Percentiles rank a stretch among this genome's conserved stretches.
These are phyloP conservation scores for Zygotorulaspora sp. DNA, from an alignment of 805 yeast species.

Conservation along the genomic window DNA sequence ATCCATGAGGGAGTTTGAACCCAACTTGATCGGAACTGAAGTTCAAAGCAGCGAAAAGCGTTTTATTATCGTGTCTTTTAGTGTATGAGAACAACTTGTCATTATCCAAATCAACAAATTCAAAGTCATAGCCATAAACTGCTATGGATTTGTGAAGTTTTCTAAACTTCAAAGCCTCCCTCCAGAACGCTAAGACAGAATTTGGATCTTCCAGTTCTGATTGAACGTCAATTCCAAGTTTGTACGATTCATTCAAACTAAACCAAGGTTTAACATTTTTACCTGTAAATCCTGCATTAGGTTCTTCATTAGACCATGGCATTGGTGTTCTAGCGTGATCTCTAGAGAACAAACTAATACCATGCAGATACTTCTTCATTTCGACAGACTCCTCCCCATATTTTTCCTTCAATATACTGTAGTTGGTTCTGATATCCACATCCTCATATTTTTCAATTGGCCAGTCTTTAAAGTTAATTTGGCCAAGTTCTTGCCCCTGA, in stretches of 20 bases:
- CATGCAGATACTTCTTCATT: slow-evolving; percentile 33
- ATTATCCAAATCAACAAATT: slow-evolving; percentile 42
- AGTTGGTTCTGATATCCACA: slow-evolving; percentile 44
- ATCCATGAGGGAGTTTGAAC: slow-evolving; percentile 31
- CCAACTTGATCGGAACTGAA: slow-evolving; percentile 36
- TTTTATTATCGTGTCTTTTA: slow-evolving; percentile 36
- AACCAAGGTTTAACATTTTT: slow-evolving; percentile 48
- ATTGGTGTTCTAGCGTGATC: slow-evolving; percentile 55
- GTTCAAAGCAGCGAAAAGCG: slow-evolving; percentile 41
- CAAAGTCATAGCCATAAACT: slow-evolving; percentile 43
- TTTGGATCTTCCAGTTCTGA: slow-evolving; percentile 43
- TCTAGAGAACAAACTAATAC: slow-evolving; percentile 41
- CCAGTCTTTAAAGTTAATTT: slow-evolving; percentile 47
- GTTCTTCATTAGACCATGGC: slow-evolving; percentile 45
- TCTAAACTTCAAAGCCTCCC: slow-evolving; percentile 41
- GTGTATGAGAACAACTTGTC: slow-evolving; percentile 40
- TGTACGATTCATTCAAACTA: slow-evolving; percentile 46
- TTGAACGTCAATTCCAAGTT: slow-evolving; percentile 43
- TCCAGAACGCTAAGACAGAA: slow-evolving; percentile 46
- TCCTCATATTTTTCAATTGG: slow-evolving; percentile 48
- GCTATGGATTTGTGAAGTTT: slow-evolving; percentile 42
- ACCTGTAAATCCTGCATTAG: slow-evolving; percentile 45
- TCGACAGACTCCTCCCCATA: slow-evolving; percentile 28
- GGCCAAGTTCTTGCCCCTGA: slow-evolving; percentile 61
- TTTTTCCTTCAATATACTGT: slow-evolving; percentile 32